Percentiles rank a stretch among this genome's conserved stretches.
These are phyloP conservation scores for Ophiostoma piceae DNA, from an alignment of 2,329 filamentous ascomycete species.

Conservation along the genomic window DNA sequence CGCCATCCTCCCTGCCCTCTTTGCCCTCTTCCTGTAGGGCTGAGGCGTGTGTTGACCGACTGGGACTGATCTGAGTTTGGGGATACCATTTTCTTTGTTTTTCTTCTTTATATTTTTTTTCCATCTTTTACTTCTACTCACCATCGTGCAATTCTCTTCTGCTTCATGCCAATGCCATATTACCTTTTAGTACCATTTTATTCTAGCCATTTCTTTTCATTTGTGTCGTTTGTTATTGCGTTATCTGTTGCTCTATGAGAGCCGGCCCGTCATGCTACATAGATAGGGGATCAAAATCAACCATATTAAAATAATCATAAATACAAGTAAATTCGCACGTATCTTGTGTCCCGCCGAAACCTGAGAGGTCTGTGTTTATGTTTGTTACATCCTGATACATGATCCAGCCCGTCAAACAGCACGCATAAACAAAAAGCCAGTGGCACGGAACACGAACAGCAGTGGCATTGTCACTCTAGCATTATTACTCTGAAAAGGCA, in stretches of 20 bases:
- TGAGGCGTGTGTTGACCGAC: neutral
- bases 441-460: neutral
- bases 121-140: neutral
- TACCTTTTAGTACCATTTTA: constrained; percentile 8
- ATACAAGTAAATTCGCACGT: neutral
- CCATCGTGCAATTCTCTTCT: neutral
- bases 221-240: neutral
- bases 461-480: too few species aligned
- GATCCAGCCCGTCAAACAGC: too few species aligned
- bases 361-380: too few species aligned
- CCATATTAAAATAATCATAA: neutral
- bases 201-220: constrained; percentile 3
- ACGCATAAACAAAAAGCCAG: neutral
- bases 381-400: too few species aligned
- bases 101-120: neutral
- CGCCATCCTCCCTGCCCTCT: constrained; percentile 20
- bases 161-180: neutral
- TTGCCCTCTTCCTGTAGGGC: constrained; percentile 21
- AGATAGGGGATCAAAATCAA: constrained; percentile 7
- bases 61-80: neutral
- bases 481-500: too few species aligned
- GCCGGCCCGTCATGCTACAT: neutral
- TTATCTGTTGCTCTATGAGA: neutral
- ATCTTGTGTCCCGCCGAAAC: neutral
- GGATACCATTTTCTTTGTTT: neutral